Base-by-base conservation (phyloP, 768 basidiomycete species). In the Russula griseocarnosa region DNA sequence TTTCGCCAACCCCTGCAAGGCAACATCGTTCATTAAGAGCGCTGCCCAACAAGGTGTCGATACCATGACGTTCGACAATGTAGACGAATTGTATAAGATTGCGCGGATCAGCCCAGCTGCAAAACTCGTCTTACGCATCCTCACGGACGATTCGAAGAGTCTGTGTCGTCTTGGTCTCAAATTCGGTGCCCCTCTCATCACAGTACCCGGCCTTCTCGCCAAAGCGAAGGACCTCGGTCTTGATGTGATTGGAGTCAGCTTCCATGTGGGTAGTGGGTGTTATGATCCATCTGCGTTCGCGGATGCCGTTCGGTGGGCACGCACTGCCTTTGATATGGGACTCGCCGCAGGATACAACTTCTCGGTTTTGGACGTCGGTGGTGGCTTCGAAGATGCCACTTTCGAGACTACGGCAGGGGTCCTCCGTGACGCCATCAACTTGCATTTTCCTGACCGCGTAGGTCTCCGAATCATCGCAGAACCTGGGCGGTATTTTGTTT, bases 1-100 rank as follows among this genome's bases (percentile, higher is more conserved):
- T 73, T 99, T 94, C 71, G 97, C 97, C 67, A 99, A 99, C 76
- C 97, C 97, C 0, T 98, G 97, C 87, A 99, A 99, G 78, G 92
- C 97, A 2, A 81, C 84, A 13, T 96, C 94, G 0, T 98, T 95
- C 78, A 82, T 99, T 70, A 90, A 94, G 55, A 83, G 85, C 69
- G 91, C 97, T 18, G 86, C 86, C 47, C 85, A 82, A 69, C 75
- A 79, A 36, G 86, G 90, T 24, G 95, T 98, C 58, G 83, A 92
- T 72, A 86, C 83, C 78, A 97, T 98, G 96, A 98, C 96, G 6
- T 99, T 99, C 73, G 97, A 99, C 79, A 99, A 98, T 76, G 83
- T 84, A 46, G 97, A 99, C 76, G 97, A 99, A 74, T 79, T 99
- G 20, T 83, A 89, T 84, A 99, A 99, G 78, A 85, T 98, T 65